Evolutionary conservation across 2,329 filamentous ascomycete species (phyloP).

Genomic region (Raffaelea deltoideospora): DNA sequence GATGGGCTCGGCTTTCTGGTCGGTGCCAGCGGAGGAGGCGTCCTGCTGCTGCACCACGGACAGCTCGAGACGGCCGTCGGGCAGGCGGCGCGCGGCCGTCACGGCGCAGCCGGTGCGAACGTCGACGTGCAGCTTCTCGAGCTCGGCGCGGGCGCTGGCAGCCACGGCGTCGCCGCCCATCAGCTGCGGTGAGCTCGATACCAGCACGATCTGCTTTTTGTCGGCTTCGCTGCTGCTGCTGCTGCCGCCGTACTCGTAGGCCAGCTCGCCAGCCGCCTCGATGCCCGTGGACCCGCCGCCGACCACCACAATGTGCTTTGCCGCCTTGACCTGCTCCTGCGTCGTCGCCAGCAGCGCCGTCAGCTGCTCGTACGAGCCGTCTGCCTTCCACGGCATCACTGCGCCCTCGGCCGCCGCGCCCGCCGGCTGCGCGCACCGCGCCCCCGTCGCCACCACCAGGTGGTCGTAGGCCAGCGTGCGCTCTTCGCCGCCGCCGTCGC

Average conservation of each 20-base stretch:
- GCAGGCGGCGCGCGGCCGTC: conserved; percentile 15
- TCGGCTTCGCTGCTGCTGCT: conserved; percentile 1
- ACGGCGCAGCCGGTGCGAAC: conserved; percentile 28
- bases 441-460: conserved; percentile 41
- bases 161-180: conserved; percentile 27
- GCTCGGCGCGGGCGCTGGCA: conserved; percentile 29
- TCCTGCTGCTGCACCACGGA: too few species aligned
- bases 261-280: conserved; percentile 39
- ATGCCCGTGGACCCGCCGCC: conserved; percentile 41
- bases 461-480: conserved; percentile 34
- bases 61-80: conserved; percentile 32
- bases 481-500: conserved; percentile 9
- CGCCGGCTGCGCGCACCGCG: conserved; percentile 15
- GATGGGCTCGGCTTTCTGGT: conserved; percentile 32
- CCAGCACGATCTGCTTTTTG: conserved; percentile 28
- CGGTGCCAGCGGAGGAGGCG: too few species aligned
- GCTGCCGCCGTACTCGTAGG: conserved; percentile 26
- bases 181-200: conserved; percentile 27
- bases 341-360: conserved; percentile 23
- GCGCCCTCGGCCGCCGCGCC: conserved; percentile 16
- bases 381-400: conserved; percentile 35
- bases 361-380: conserved; percentile 29
- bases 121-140: conserved; percentile 36
- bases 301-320: conserved; percentile 38
- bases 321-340: conserved; percentile 24